Conservation (phyloP, 495 filamentous ascomycete species). For the Acidiella bohemica region DNA sequence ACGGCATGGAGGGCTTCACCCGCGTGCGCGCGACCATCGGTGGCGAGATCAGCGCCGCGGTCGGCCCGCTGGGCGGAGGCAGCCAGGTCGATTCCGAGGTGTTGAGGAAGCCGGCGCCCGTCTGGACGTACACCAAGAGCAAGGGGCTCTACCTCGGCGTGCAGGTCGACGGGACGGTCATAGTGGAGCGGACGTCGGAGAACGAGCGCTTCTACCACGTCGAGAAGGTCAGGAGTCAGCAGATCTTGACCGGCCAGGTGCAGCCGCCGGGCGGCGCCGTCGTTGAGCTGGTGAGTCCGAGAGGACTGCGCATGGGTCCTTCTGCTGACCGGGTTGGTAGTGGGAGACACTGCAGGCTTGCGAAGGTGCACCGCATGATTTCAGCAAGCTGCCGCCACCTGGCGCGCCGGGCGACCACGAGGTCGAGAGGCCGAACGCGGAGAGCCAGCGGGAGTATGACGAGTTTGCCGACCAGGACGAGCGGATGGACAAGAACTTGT, state of each 20-base stretch:
- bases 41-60: constrained; percentile 57
- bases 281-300: no score
- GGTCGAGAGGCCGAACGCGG: constrained; percentile 11
- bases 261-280: constrained; percentile 48
- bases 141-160: constrained; percentile 70
- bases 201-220: constrained; percentile 73
- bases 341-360: constrained; percentile 72
- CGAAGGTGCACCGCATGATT: constrained; percentile 44
- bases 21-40: constrained; percentile 63
- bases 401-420: constrained; percentile 10
- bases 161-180: constrained; percentile 67
- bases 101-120: constrained; percentile 52
- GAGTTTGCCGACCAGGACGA: constrained; percentile 6
- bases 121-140: constrained; percentile 79
- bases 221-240: constrained; percentile 52
- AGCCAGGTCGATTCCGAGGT: constrained; percentile 60
- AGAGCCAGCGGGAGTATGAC: constrained; percentile 17
- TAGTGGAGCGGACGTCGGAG: constrained; percentile 74
- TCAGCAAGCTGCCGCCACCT: constrained; percentile 12
- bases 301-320: no score
- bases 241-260: constrained; percentile 69
- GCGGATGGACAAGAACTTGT: constrained; percentile 1
- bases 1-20: constrained; percentile 69
- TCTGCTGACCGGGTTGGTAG: no score
- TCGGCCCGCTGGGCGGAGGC: constrained; percentile 65